Base-by-base conservation (phyloP, 2,329 filamentous ascomycete species). In the Apiospora aurea region DNA sequence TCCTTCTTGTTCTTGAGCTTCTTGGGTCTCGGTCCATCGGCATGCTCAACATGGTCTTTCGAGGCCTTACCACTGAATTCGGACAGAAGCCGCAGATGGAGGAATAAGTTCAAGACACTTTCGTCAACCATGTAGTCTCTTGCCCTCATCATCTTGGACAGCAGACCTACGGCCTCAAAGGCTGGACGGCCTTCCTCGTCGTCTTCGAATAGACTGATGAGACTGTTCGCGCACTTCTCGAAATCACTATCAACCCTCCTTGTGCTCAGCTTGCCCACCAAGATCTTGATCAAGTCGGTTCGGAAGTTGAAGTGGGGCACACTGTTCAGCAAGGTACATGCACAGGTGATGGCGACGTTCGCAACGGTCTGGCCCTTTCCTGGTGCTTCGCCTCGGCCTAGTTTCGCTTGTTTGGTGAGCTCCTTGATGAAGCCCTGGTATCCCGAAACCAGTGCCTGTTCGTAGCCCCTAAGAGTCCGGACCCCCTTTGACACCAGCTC, bases 231-330 rank as follows among this genome's bases (percentile, higher is more conserved):
- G 76, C 94, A 97, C 80, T 94, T 95, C 74, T 88, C 81, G 75
- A 94, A 96, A 74, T 97, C 92, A 2, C 87, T 87, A 79, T 97
- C 94, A 0, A 94, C 83, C 70, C 88, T 89, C 76, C 91, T 90
- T 72, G 87, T 89, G 78, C 94, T 95, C 47, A 99, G 86, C 81
- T 96, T 96, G 76, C 91, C 91, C 29, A 97, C 91, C 18, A 99
- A 80, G 72, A 98, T 96, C 82, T 94, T 94, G 73, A 99, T 84
- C 70, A 99, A 85, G 70, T 99, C 96, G 68, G 87, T 89, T 53
- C 96, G 92, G 82, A 97, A 98, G 85, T 99, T 99, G 89, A 99
- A 99, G 84, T 99, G 97, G 4, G 96, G 94, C 0, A 98, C 95
- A 1, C 92, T 87, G 26, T 89, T 90, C 53, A 98, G 83, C 21